Evolutionary conservation across 1,139 yeast species (phyloP).

Genomic region (Scheffersomyces segobiensis): DNA sequence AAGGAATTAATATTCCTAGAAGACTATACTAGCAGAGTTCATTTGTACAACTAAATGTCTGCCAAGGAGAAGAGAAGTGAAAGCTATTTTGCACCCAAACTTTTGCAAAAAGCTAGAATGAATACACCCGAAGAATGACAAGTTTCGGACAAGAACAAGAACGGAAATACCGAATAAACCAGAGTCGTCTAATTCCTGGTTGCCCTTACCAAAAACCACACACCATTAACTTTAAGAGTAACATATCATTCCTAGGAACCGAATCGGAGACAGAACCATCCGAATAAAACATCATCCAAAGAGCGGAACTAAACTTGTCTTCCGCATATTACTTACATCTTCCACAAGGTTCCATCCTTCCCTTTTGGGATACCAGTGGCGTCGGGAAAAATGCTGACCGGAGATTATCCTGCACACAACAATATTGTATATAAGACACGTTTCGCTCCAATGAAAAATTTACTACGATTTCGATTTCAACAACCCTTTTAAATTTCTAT

Average conservation of each 20-base stretch:
- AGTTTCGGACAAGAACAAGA: background rate
- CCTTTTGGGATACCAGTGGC: background rate
- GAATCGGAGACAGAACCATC: background rate
- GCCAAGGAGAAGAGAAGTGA: background rate
- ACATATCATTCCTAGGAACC: background rate
- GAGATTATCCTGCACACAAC: background rate
- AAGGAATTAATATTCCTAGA: background rate
- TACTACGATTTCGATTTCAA: background rate
- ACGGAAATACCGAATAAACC: background rate
- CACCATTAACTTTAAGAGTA: too few relatives aligned
- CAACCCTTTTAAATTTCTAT: background rate
- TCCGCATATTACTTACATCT: background rate
- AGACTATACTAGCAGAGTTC: background rate
- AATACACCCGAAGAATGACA: background rate
- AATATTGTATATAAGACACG: background rate
- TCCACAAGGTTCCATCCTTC: background rate
- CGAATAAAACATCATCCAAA: background rate
- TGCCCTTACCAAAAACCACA: background rate
- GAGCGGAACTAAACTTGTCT: background rate
- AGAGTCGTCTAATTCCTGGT: background rate
- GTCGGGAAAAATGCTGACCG: background rate
- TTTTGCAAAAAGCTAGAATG: background rate
- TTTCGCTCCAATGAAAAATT: background rate
- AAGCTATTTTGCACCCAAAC: background rate
- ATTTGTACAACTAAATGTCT: background rate